phyloP scores from a whole-genome alignment of 441 rosid species.

The Erysimum cheiri region DNA sequence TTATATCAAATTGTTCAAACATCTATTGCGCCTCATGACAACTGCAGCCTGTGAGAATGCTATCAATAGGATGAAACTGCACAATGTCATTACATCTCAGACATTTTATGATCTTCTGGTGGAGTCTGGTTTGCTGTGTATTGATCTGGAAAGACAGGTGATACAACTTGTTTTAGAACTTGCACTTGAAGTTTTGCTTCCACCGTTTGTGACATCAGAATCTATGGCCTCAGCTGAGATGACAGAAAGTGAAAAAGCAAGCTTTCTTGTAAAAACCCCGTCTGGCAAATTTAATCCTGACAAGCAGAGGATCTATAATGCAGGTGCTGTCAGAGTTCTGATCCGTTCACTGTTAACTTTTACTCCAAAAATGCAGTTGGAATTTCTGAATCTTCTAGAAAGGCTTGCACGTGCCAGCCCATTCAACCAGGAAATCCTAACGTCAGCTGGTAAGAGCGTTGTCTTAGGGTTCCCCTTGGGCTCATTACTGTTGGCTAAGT shows the following conservation, averaged over 20 bases:
- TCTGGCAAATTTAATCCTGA: slow-evolving; percentile 77
- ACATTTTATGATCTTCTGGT: slow-evolving; percentile 91
- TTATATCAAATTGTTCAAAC: slow-evolving; percentile 76
- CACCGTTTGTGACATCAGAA: slow-evolving; percentile 83
- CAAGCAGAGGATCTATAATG: slow-evolving; percentile 86
- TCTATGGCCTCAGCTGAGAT: slow-evolving; percentile 51
- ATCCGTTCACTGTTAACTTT: slow-evolving; percentile 87
- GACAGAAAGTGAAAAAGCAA: slow-evolving; percentile 56
- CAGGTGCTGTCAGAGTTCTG: slow-evolving; percentile 89
- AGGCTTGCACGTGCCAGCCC: slow-evolving; percentile 90
- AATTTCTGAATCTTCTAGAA: slow-evolving; percentile 79
- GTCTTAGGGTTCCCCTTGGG: not conserved
- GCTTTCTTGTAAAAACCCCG: slow-evolving; percentile 61
- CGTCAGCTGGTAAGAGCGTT: slow-evolving; percentile 81
- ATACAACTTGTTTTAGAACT: slow-evolving; percentile 91
- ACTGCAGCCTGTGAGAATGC: slow-evolving; percentile 83
- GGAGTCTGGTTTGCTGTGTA: slow-evolving; percentile 94
- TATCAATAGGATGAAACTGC: slow-evolving; percentile 88
- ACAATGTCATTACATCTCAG: slow-evolving; percentile 79
- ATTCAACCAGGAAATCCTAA: slow-evolving; percentile 95
- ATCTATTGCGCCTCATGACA: slow-evolving; percentile 89
- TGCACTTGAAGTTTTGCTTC: slow-evolving; percentile 93
- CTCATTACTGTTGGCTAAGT: slow-evolving; percentile 20
- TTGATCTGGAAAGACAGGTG: slow-evolving; percentile 95
- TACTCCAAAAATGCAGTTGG: slow-evolving; percentile 93